Evolutionary conservation across 306 rosid genomes (phyloP).

Genomic region (Dryas alaskensis): DNA sequence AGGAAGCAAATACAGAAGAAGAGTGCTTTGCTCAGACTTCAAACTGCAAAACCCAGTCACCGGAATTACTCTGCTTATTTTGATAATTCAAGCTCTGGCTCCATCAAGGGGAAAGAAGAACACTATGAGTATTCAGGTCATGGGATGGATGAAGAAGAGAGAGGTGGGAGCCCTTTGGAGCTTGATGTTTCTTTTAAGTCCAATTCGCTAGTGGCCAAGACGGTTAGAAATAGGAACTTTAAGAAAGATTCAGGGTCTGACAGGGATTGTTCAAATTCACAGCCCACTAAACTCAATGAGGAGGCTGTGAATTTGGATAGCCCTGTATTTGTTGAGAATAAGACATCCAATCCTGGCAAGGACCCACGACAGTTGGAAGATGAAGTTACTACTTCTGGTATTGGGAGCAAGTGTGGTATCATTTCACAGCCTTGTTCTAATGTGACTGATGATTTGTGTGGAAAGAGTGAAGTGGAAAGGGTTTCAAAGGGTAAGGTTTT

Average conservation of each 20-base stretch:
- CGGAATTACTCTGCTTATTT: conserved; percentile 47
- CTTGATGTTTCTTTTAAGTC: conserved; percentile 85
- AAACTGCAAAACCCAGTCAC: conserved; percentile 49
- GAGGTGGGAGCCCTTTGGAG: conserved; percentile 64
- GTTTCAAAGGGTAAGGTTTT: conserved; percentile 19
- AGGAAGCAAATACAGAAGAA: conserved; percentile 87
- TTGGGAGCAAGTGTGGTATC: conserved; percentile 25
- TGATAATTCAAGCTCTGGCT: conserved; percentile 41
- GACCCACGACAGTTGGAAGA: conserved; percentile 23
- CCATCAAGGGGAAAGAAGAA: conserved; percentile 56
- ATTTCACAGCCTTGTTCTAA: conserved; percentile 30
- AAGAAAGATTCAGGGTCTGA: conserved; percentile 13
- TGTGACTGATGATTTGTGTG: conserved; percentile 22
- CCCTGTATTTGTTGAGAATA: conserved; percentile 22
- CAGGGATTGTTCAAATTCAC: conserved; percentile 14
- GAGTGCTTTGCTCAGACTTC: conserved; percentile 87
- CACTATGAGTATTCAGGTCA: conserved; percentile 38
- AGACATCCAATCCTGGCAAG: conserved; percentile 29
- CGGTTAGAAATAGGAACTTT: conserved; percentile 29
- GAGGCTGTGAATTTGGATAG: conserved; percentile 22
- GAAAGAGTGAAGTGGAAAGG: conserved; percentile 32
- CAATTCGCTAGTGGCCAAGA: conserved; percentile 84
- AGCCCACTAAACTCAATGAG: conserved; percentile 1
- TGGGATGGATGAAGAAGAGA: conserved; percentile 45
- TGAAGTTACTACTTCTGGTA: conserved; percentile 5